phyloP scores from a whole-genome alignment of 108 stramenopile genomes.

The Cyclotella choctawhatcheeana region DNA sequence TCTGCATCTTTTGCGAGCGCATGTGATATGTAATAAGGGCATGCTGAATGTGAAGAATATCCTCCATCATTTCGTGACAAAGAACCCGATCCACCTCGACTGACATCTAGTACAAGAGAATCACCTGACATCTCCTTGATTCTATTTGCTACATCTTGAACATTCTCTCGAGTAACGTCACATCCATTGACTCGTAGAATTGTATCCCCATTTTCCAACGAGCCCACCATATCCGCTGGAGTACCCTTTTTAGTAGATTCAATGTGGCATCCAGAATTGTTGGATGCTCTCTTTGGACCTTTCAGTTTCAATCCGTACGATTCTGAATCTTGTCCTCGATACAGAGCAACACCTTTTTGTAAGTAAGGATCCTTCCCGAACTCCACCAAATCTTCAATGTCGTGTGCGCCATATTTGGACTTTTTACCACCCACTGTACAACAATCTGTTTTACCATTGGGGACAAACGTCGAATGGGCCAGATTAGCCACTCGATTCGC shows the following conservation, averaged over 20 bases:
- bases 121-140: conserved; percentile 40
- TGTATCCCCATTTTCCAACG: conserved; percentile 53
- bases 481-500: conserved; percentile 45
- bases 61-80: conserved; percentile 33
- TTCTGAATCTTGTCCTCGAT: conserved; percentile 43
- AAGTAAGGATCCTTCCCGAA: conserved; percentile 70
- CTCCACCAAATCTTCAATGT: conserved; percentile 78
- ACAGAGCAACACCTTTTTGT: conserved; percentile 62
- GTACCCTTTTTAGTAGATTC: conserved; percentile 18
- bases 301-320: conserved; percentile 57
- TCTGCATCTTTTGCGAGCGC: conserved; percentile 72
- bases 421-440: conserved; percentile 67
- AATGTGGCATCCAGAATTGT: conserved; percentile 41
- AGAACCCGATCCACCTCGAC: conserved; percentile 32
- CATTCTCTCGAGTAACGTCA: conserved; percentile 30
- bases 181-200: conserved; percentile 64
- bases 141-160: conserved; percentile 21
- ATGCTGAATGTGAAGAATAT: conserved; percentile 66
- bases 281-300: conserved; percentile 28
- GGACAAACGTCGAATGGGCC: conserved; percentile 50
- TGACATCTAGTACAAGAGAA: conserved; percentile 61
- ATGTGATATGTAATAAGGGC: conserved; percentile 90
- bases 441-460: conserved; percentile 45
- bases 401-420: conserved; percentile 71
- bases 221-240: conserved; percentile 45